A percentile compares a stretch with the other conserved stretches of the same genome.
Conservation (phyloP, 2,329 filamentous ascomycete genomes). For the Colletotrichum neosansevieriae region DNA sequence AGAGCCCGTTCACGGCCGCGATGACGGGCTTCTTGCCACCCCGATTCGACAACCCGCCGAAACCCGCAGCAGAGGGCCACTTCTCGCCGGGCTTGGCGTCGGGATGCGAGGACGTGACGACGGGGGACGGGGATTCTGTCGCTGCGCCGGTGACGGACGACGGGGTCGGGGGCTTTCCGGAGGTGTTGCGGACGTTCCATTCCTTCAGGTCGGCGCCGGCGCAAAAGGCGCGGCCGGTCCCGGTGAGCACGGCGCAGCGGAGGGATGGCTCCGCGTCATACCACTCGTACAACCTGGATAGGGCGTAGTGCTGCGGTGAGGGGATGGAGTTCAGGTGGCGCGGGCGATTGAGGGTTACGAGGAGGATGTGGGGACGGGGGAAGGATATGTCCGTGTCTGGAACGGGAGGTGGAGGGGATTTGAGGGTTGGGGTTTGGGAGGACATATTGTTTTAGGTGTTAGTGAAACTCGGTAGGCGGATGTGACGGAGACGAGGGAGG, state of each 20-base stretch:
- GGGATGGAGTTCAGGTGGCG: slow-evolving; percentile 69
- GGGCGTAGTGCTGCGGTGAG: slow-evolving; percentile 59
- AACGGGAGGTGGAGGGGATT: slow-evolving; percentile 19
- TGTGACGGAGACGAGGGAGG: background rate
- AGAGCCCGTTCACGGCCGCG: slow-evolving; percentile 81
- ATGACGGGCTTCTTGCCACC: slow-evolving; percentile 80
- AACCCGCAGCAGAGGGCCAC: slow-evolving; percentile 32
- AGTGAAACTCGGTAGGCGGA: background rate
- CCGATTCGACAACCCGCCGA: slow-evolving; percentile 66
- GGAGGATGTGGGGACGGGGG: slow-evolving; percentile 65
- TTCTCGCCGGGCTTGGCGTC: slow-evolving; percentile 31
- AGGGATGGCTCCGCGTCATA: slow-evolving; percentile 72
- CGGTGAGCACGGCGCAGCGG: slow-evolving; percentile 73
- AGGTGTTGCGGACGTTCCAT: slow-evolving; percentile 62
- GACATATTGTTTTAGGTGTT: background rate
- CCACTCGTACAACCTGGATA: slow-evolving; percentile 62
- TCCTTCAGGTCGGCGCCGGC: slow-evolving; percentile 77
- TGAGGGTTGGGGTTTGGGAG: slow-evolving; percentile 3
- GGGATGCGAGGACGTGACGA: slow-evolving; percentile 18
- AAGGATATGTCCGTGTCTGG: slow-evolving; percentile 54
- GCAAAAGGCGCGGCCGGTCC: slow-evolving; percentile 73
- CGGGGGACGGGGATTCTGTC: background rate
- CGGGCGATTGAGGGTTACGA: slow-evolving; percentile 71
- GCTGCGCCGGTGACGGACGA: slow-evolving; percentile 6
- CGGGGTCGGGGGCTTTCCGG: slow-evolving; percentile 17